These are phyloP conservation scores for Colletotrichum incanum DNA, from an alignment of 2,329 filamentous ascomycete genomes.

Conservation along the genomic window DNA sequence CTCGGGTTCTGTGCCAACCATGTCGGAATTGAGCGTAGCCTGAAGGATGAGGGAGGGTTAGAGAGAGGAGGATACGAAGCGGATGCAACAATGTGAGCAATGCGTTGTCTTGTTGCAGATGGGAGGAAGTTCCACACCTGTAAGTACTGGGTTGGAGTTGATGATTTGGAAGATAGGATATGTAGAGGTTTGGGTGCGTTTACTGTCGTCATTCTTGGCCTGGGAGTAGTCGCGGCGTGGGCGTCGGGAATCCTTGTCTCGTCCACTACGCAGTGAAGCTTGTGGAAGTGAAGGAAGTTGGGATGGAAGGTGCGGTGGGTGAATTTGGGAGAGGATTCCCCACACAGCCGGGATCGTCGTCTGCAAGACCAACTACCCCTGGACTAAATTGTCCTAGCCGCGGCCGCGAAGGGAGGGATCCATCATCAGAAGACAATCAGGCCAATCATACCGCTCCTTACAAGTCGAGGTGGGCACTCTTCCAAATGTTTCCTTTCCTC, in stretches of 20 bases:
- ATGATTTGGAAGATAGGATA: neutral
- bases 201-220: neutral
- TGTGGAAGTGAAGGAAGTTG: neutral
- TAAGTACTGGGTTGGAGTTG: neutral
- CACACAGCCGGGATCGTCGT: conserved; percentile 19
- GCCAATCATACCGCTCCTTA: neutral
- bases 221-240: neutral
- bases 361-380: conserved; percentile 12
- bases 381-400: neutral
- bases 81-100: neutral
- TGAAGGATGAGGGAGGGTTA: neutral
- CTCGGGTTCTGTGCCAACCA: conserved; percentile 8
- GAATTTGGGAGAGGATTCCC: conserved; percentile 12
- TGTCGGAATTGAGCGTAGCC: neutral
- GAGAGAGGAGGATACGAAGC: neutral
- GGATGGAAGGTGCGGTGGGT: neutral
- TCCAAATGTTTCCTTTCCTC: neutral
- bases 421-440: neutral
- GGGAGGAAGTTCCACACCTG: neutral
- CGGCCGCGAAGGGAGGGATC: neutral
- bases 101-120: neutral
- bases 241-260: neutral
- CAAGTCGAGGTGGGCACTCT: neutral
- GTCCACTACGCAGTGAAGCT: neutral
- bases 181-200: neutral